Base-by-base conservation (phyloP, 148 eudicot genomes). In the Rhododendron mucronatum region DNA sequence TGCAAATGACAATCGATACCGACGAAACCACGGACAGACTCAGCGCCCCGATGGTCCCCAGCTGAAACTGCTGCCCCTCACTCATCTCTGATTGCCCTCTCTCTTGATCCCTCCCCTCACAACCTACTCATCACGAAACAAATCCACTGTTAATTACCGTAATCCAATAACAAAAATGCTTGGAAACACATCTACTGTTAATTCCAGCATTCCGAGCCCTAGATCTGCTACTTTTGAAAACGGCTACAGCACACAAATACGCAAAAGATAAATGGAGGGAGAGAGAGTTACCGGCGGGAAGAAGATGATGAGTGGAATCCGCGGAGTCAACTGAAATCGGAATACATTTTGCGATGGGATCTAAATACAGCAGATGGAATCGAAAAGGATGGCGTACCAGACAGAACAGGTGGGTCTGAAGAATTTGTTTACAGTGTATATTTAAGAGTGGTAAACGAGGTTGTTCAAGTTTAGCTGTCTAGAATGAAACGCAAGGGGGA, bases 1-100 rank as follows among this genome's bases (percentile, higher is more conserved):
- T 90, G 77, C 91, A 90, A 78, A 90, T 88, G 85, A 90, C 91
- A 37, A 90, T 90, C 14, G 91, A 90, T 5, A 90, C 91, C 1
- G 90, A 88, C 7, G 91, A 90, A 86, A 90, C 83, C 84, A 90
- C 91, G 3, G 91, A 90, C 69, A 90, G 82, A 74, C 90, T 78
- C 82, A 90, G 86, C 33, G 91, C 91, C 21, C 91, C 90, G 41
- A 88, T 69, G 16, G 91, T 90, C 45, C 89, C 91, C 26, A 88
- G 84, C 84, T 88, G 89, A 89, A 89, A 90, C 78, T 88, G 85
- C 79, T 81, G 86, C 16, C 85, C 85, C 59, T 88, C 89, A 30
- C 87, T 79, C 91, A 90, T 90, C 87, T 86, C 63, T 57, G 13
- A 53, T 82, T 44, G 2, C 65, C 55, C n/a, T 30, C 18, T 53